Percentiles rank a stretch among this genome's conserved stretches.
Conservation (phyloP, 805 yeast species). For the Candida dendrica region DNA sequence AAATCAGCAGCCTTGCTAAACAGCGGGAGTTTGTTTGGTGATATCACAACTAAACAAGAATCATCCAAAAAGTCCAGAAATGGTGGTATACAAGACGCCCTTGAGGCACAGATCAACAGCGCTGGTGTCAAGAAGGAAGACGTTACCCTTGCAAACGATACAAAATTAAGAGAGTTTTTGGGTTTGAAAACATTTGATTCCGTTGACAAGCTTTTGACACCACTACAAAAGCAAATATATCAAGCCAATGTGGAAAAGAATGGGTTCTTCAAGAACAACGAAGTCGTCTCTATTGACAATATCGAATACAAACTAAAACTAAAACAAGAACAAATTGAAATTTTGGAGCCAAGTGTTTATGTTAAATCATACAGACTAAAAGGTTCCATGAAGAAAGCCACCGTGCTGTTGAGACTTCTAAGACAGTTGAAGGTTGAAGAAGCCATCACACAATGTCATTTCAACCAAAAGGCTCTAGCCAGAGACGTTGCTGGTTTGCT, state of each 20-base stretch:
- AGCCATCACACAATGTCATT: constrained; percentile 91
- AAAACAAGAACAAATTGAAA: constrained; percentile 58
- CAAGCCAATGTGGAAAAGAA: constrained; percentile 49
- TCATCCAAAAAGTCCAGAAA: neutral
- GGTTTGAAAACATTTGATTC: constrained; percentile 46
- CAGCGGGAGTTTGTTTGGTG: neutral
- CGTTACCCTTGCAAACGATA: constrained; percentile 14
- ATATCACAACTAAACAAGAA: neutral
- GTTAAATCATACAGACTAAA: constrained; percentile 75
- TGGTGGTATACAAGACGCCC: neutral
- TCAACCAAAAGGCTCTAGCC: constrained; percentile 71
- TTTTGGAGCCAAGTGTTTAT: constrained; percentile 84
- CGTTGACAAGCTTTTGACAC: constrained; percentile 51
- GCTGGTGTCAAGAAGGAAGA: neutral
- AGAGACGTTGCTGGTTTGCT: constrained; percentile 73
- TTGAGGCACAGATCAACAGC: neutral
- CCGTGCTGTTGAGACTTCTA: constrained; percentile 68
- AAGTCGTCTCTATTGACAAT: constrained; percentile 39
- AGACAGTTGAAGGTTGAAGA: constrained; percentile 61
- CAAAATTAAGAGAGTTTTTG: constrained; percentile 38
- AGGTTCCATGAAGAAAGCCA: constrained; percentile 85
- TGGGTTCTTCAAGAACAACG: constrained; percentile 61
- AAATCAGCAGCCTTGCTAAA: neutral
- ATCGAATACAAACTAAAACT: constrained; percentile 49
- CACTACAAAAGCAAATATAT: constrained; percentile 64